Evolutionary conservation across 257 asterid genomes (phyloP).

Genomic region (Henckelia pumila): DNA sequence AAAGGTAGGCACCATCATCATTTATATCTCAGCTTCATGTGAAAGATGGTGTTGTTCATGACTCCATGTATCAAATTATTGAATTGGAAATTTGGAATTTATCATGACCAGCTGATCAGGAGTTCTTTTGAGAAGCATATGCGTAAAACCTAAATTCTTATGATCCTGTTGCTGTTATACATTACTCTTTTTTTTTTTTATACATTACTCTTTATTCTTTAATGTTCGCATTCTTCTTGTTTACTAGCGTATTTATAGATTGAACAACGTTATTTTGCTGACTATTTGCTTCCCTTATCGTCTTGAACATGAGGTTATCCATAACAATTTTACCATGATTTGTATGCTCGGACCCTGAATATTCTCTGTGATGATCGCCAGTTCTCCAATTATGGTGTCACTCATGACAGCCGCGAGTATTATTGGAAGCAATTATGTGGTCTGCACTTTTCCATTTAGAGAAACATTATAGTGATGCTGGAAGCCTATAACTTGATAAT

Average conservation of each 20-base stretch:
- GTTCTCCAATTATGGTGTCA: not conserved
- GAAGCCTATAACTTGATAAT: constrained; percentile 3
- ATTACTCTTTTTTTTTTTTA: not conserved
- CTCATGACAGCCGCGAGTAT: not conserved
- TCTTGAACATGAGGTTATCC: not conserved
- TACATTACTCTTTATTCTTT: not conserved
- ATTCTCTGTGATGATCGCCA: not conserved
- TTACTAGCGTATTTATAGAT: constrained; percentile 4
- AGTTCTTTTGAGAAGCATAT: not conserved
- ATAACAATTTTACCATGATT: not conserved
- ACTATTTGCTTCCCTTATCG: not conserved
- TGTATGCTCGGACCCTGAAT: not conserved
- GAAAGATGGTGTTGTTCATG: not conserved
- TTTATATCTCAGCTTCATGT: constrained; percentile 5
- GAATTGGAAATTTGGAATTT: not conserved
- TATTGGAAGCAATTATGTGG: constrained; percentile 13
- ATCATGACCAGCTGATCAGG: not conserved
- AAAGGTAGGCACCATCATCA: constrained; percentile 45
- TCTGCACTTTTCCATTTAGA: constrained; percentile 12
- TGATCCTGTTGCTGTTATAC: constrained; percentile 2
- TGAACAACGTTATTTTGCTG: constrained; percentile 2
- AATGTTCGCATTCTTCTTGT: not conserved
- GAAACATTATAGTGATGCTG: not conserved
- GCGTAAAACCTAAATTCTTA: not conserved
- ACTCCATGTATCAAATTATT: not conserved